Evolutionary conservation across 148 eudicot genomes (phyloP), one percentile per base, ranked within the genome.

Genomic region (Nepenthes gracilis): DNA sequence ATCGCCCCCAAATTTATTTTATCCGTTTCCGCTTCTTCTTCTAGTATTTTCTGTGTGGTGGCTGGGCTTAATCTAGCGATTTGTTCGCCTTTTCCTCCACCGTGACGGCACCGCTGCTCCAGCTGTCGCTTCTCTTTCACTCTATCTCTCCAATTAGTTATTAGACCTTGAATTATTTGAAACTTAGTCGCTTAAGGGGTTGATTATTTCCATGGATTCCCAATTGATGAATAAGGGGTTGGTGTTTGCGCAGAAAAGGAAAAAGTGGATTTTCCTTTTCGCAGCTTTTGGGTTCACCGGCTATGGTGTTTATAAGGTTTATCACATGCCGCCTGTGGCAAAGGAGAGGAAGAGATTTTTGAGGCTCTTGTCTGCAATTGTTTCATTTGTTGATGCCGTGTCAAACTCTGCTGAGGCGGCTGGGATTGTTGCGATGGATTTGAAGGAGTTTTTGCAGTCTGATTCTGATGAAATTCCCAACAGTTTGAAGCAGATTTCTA

Each of bases 391-490:
- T 60, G 92, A 83, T 53, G 72, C 62, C 15, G 68, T 77, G 23
- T 74, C 85, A 40, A 72, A 83, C 62, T 80, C 89, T 53, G 80
- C 91, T 1, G 88, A 85, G 57, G 72, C 78, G 3, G 38, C 83
- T 54, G 84, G 86, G 63, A 58, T 88, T 55, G 53, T 88, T 51
- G 73, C 91, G 4, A 85, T 64, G 56, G 96, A 88, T 75, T 68
- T 88, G 47, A 85, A 72, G 64, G 75, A 76, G 57, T 85, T 85
- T 62, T 54, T 88, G 6, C 69, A 79, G 64, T 81, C 92, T 33
- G 85, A 85, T 79, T 73, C 83, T 35, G 80, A 83, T 67, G 75
- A 74, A 61, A 81, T 88, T 14, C 96, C 96, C 2, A 81, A 77
- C 55, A 85, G 92, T 67, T 67, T 85, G 55, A 85, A 57, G 68